Evolutionary conservation across 2,329 filamentous ascomycete genomes (phyloP), one percentile per base, ranked within the genome.

Genomic region (Eutypa lata): DNA sequence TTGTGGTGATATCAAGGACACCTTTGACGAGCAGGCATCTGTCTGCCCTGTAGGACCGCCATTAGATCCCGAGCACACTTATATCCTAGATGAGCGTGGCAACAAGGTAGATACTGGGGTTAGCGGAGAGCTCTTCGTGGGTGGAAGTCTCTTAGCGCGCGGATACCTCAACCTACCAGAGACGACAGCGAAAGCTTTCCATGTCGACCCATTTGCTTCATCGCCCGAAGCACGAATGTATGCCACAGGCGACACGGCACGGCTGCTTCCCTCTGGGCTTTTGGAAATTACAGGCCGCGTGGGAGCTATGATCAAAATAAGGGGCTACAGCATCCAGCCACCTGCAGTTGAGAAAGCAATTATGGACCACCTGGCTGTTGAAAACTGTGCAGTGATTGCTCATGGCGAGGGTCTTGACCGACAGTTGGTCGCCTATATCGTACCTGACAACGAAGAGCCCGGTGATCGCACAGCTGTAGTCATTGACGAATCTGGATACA

Each of bases 91-190:
- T 57, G 86, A 90, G 61, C 78, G 80, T 48, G 86, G 84, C 2
- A 78, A 89, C 49, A 79, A 76, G 60, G 83, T 91, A 3, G 76
- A 81, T 8, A 64, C 72, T 6, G 89, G 88, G 7, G 73, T 76
- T 2, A 83, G 77, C 52, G 89, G 89, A 43, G 89, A 94, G 71
- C 76, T 94, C 1, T 91, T 84, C 56, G 80, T 93, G 16, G 89
- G 88, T 46, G 90, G 90, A n/a, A 73, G 78, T 19, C 75, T 91
- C 53, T 76, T 92, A 44, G 89, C 89, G 14, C 80, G 88, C 52
- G 89, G 86, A 44, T 94, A 94, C 62, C 80, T 92, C 49, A 91
- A 92, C 59, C 78, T 87, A n/a, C 87, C 88, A 0, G 89, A 93
- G 63, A 87, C 84, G 0, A 93, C 90, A 0, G 85, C 84, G 7